A percentile compares a stretch with the other conserved stretches of the same genome.
These are phyloP conservation scores for Prunus dulcis DNA, from an alignment of 306 rosid species.

Conservation along the genomic window DNA sequence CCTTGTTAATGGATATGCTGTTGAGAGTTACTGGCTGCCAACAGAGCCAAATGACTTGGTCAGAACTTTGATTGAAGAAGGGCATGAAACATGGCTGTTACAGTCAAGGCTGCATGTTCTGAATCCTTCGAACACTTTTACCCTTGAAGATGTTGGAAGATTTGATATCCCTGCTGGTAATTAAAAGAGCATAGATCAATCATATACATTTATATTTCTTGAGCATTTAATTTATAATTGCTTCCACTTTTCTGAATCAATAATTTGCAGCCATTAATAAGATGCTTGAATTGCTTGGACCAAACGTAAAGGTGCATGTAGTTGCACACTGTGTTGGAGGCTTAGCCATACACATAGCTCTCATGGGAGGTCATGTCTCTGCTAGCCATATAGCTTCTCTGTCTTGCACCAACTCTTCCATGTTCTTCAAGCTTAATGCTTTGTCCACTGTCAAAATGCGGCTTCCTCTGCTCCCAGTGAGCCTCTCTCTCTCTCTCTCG, in stretches of 20 bases:
- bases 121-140: constrained; percentile 26
- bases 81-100: constrained; percentile 33
- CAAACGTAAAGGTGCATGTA: constrained; percentile 17
- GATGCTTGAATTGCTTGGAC: constrained; percentile 33
- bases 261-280: constrained; percentile 21
- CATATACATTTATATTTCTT: not conserved
- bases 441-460: constrained; percentile 35
- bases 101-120: constrained; percentile 28
- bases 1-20: constrained; percentile 36
- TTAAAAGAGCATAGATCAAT: not conserved
- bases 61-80: constrained; percentile 33
- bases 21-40: constrained; percentile 29
- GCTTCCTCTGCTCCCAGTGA: constrained; percentile 31
- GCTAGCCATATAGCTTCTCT: constrained; percentile 29
- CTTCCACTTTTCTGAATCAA: not conserved
- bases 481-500: not conserved
- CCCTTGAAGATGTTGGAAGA: constrained; percentile 39
- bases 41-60: constrained; percentile 36
- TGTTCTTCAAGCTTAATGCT: constrained; percentile 36
- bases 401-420: constrained; percentile 40
- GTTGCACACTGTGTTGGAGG: constrained; percentile 46
- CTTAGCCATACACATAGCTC: constrained; percentile 32
- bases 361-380: constrained; percentile 38
- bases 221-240: not conserved
- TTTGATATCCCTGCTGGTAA: constrained; percentile 41